A percentile compares a stretch with the other conserved stretches of the same genome.
These are phyloP conservation scores for Hericium rajendrae DNA, from an alignment of 768 basidiomycete species.

Conservation along the genomic window DNA sequence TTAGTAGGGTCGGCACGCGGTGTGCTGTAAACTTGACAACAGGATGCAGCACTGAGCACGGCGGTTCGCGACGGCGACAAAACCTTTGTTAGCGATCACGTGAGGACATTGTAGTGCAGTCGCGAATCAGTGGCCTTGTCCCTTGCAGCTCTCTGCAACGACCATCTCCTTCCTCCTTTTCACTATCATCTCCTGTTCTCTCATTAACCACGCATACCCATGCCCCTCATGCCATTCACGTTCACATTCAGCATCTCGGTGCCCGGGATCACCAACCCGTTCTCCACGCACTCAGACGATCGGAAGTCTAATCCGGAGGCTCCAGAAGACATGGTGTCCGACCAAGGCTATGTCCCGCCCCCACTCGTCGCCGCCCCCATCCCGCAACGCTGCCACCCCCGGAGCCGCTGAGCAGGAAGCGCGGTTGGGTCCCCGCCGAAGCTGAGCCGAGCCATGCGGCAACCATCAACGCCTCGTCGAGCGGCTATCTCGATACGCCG, in stretches of 20 bases:
- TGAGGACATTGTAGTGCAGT: not conserved
- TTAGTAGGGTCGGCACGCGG: too few relatives aligned
- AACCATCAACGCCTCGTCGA: slow-evolving; percentile 42
- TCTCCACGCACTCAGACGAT: slow-evolving; percentile 23
- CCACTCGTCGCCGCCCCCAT: slow-evolving; percentile 11
- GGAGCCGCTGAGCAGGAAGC: slow-evolving; percentile 40
- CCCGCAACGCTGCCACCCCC: slow-evolving; percentile 30
- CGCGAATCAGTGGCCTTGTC: not conserved
- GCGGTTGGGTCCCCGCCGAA: slow-evolving; percentile 65
- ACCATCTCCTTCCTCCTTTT: not conserved
- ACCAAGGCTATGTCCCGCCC: slow-evolving; percentile 17
- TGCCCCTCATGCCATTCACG: slow-evolving; percentile 40
- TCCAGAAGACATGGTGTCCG: slow-evolving; percentile 15
- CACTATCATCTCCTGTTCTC: not conserved
- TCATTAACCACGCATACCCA: not conserved
- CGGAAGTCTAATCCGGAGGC: slow-evolving; percentile 10
- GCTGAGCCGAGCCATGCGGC: slow-evolving; percentile 45
- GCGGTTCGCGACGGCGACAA: too few relatives aligned
- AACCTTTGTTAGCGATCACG: not conserved
- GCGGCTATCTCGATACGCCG: slow-evolving; percentile 63
- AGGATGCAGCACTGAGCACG: too few relatives aligned
- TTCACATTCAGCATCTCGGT: slow-evolving; percentile 65
- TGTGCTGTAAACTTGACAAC: too few relatives aligned
- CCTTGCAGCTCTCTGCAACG: not conserved
- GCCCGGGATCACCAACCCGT: slow-evolving; percentile 61